Evolutionary conservation across 495 filamentous ascomycete species (phyloP).

Genomic region (Immersiella caudata): DNA sequence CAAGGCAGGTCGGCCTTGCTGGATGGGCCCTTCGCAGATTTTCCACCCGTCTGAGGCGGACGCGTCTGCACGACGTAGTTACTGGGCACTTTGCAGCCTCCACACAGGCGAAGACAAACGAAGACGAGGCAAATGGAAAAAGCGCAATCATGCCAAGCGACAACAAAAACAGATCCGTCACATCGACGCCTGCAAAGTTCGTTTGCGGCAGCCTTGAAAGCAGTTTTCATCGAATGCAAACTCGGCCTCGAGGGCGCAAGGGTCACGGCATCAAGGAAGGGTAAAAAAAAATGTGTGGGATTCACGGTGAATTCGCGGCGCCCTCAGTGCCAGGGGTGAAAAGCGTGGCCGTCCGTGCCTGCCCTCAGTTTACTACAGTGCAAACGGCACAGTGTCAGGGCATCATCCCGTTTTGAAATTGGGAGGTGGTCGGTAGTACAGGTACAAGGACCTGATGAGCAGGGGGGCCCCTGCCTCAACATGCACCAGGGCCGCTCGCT

Average conservation of each 20-base stretch:
- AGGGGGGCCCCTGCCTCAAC: conserved; percentile 23
- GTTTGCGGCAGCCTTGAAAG: neutral
- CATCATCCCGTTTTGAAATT: conserved; percentile 16
- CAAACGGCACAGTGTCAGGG: neutral
- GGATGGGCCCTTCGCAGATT: neutral
- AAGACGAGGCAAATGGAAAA: neutral
- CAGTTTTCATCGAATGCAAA: neutral
- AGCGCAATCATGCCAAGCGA: neutral
- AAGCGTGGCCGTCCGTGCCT: conserved; percentile 4
- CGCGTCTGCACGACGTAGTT: neutral
- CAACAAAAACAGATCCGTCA: neutral
- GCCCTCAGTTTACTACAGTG: neutral
- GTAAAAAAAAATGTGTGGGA: neutral
- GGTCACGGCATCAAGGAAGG: neutral
- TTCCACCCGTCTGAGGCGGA: neutral
- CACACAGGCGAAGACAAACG: neutral
- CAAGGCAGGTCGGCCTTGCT: neutral
- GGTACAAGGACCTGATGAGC: conserved; percentile 19
- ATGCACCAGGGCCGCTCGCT: conserved; percentile 33
- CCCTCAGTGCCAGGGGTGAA: neutral
- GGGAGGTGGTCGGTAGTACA: conserved; percentile 10
- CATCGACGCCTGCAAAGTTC: neutral
- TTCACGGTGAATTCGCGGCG: conserved; percentile 10
- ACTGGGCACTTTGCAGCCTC: neutral
- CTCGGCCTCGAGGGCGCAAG: neutral